These are phyloP conservation scores for Solanum boliviense DNA, from an alignment of 257 asterid species.

Conservation along the genomic window DNA sequence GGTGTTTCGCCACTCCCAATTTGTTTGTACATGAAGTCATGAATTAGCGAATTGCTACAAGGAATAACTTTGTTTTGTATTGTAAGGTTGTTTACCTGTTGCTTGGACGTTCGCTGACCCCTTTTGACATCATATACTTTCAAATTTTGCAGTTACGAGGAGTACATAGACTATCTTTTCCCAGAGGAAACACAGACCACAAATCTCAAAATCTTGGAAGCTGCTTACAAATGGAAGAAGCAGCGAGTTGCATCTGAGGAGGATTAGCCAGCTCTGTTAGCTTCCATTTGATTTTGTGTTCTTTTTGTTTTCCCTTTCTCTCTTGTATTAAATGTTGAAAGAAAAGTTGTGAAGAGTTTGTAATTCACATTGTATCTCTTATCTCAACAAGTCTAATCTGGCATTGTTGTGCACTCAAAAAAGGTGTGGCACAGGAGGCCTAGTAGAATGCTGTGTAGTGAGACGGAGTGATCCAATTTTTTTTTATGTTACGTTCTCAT, in stretches of 20 bases:
- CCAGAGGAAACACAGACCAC: slow-evolving; percentile 81
- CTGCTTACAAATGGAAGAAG: slow-evolving; percentile 92
- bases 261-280: slow-evolving; percentile 20
- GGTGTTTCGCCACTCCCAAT: neutral
- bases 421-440: neutral
- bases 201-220: slow-evolving; percentile 71
- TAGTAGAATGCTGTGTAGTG: neutral
- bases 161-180: slow-evolving; percentile 75
- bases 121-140: neutral
- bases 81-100: neutral
- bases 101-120: neutral
- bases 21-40: neutral
- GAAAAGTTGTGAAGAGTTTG: neutral
- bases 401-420: neutral
- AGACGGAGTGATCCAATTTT: neutral
- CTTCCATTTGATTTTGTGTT: neutral
- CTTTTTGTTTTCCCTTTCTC: neutral
- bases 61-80: neutral
- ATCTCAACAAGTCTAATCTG: neutral
- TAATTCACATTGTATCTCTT: neutral
- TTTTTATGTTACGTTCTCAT: neutral
- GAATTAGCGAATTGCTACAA: neutral
- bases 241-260: slow-evolving; percentile 42
- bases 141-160: slow-evolving; percentile 60
- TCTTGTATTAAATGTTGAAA: neutral